phyloP scores from a whole-genome alignment of 2,329 filamentous ascomycete species.

The Lizonia empirigonia region DNA sequence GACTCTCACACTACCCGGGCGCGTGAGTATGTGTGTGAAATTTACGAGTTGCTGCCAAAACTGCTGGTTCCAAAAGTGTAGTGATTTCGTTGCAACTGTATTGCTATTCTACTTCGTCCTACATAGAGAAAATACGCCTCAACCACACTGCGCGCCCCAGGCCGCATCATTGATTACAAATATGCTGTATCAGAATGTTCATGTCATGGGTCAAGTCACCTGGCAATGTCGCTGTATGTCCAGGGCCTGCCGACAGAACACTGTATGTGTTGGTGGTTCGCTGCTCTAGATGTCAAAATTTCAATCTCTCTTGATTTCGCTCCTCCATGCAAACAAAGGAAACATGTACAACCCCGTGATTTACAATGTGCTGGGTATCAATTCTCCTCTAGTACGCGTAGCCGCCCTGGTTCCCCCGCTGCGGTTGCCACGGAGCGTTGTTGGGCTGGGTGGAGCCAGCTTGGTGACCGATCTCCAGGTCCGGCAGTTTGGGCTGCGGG shows the following conservation, averaged over 20 bases:
- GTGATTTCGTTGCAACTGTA: not conserved
- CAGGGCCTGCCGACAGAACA: constrained; percentile 20
- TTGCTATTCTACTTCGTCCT: constrained; percentile 13
- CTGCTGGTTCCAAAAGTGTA: too few relatives aligned
- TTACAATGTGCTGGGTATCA: constrained; percentile 16
- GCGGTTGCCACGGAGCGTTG: constrained; percentile 36
- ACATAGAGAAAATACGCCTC: constrained; percentile 12
- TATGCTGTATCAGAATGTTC: constrained; percentile 18
- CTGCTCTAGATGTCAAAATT: constrained; percentile 14
- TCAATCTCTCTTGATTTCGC: constrained; percentile 2
- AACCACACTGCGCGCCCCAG: constrained; percentile 11
- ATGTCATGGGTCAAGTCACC: constrained; percentile 18
- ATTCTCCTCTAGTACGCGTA: constrained; percentile 33
- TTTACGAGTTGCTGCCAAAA: too few relatives aligned
- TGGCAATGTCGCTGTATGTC: constrained; percentile 14
- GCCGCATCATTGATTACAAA: constrained; percentile 16
- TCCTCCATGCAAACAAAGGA: constrained; percentile 18
- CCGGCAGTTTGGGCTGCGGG: constrained; percentile 39
- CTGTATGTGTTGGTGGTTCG: constrained; percentile 13
- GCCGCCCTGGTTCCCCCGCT: constrained; percentile 28
- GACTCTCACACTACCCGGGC: too few relatives aligned
- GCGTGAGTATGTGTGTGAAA: not conserved
- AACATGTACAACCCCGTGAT: constrained; percentile 10
- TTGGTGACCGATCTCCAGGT: constrained; percentile 33
- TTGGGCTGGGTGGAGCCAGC: constrained; percentile 25